Conservation (phyloP, 768 basidiomycete genomes). For the Mycena latifolia region DNA sequence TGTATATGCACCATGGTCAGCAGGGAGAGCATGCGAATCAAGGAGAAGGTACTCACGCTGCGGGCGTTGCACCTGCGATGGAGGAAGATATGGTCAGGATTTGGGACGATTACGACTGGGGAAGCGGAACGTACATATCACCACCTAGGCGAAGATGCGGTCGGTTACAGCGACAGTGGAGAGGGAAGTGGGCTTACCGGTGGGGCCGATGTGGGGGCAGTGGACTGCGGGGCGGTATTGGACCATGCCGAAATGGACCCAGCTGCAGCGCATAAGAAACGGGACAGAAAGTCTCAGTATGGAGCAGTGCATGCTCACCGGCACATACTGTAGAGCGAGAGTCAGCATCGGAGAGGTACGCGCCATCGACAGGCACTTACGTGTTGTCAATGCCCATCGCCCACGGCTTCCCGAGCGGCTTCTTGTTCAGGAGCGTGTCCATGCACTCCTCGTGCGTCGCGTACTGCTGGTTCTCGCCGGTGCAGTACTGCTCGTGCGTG, state of each 20-base stretch:
- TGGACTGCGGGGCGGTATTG: conserved; percentile 11
- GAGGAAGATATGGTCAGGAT: too few species aligned
- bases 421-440: not conserved
- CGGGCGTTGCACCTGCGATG: conserved; percentile 6
- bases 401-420: conserved; percentile 18
- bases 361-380: not conserved
- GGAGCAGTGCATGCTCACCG: too few species aligned
- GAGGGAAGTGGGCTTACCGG: too few species aligned
- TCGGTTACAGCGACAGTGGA: not conserved
- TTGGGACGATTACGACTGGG: too few species aligned
- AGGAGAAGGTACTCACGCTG: not conserved
- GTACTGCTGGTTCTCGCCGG: conserved; percentile 17
- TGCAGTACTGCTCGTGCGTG: conserved; percentile 14
- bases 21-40: too few species aligned
- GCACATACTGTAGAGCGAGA: not conserved
- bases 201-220: conserved; percentile 3
- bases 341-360: not conserved
- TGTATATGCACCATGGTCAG: not conserved
- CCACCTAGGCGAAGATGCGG: not conserved
- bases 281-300: too few species aligned
- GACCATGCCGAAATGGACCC: conserved; percentile 11
- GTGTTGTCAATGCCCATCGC: conserved; percentile 17
- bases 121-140: conserved; percentile 19
- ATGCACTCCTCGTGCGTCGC: conserved; percentile 7
- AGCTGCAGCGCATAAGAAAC: too few species aligned